These are phyloP conservation scores for Rugonectria rugulosa DNA, from an alignment of 2,329 filamentous ascomycete species.

Conservation along the genomic window DNA sequence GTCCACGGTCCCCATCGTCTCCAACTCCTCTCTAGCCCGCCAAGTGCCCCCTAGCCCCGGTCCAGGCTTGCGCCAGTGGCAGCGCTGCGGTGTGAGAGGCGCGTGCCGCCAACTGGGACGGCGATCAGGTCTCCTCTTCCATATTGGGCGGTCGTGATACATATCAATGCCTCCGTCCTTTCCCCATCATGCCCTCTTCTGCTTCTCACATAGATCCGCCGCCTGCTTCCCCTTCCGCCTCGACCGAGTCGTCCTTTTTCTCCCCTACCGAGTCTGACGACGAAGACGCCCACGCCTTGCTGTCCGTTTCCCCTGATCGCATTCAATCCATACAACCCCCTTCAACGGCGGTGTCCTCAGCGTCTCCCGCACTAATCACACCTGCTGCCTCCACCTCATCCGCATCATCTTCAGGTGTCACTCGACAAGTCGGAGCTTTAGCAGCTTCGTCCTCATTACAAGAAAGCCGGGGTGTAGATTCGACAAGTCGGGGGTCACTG, in stretches of 20 bases:
- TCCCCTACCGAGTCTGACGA: slow-evolving; percentile 19
- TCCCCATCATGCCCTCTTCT: slow-evolving; percentile 27
- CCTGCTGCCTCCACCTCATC: slow-evolving; percentile 8
- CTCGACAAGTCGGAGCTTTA: not conserved
- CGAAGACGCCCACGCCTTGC: slow-evolving; percentile 3
- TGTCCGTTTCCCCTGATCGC: slow-evolving; percentile 19
- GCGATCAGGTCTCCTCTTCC: slow-evolving; percentile 8
- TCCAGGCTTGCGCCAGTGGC: not conserved
- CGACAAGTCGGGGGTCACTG: slow-evolving; percentile 23
- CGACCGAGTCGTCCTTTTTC: too few species aligned
- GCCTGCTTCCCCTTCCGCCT: slow-evolving; percentile 20
- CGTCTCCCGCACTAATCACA: slow-evolving; percentile 10
- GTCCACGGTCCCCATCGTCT: not conserved
- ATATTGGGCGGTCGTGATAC: slow-evolving; percentile 8
- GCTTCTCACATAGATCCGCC: slow-evolving; percentile 20
- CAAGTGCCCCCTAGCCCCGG: not conserved
- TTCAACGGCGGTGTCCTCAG: slow-evolving; percentile 1
- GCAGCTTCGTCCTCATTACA: slow-evolving; percentile 4
- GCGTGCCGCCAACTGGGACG: slow-evolving; percentile 6
- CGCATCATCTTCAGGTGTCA: slow-evolving; percentile 18
- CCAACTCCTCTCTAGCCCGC: not conserved
- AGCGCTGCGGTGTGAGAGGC: not conserved
- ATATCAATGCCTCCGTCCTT: slow-evolving; percentile 12
- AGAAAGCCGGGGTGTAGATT: not conserved
- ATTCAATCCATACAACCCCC: slow-evolving; percentile 8